These are phyloP conservation scores for Scheffersomyces illinoinensis DNA, from an alignment of 1,139 yeast genomes.

Conservation along the genomic window DNA sequence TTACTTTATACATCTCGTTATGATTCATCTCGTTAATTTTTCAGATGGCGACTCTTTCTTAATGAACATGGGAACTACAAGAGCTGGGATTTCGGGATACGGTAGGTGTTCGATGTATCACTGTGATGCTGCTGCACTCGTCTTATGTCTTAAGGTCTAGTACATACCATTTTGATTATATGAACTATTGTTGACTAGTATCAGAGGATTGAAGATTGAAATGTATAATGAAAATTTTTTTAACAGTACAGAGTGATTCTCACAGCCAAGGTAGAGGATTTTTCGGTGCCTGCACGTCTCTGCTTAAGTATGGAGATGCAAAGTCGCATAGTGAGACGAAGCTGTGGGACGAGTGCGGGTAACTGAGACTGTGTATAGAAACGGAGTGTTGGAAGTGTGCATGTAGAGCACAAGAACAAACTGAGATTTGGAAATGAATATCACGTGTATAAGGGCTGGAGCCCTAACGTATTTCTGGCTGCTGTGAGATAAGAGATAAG, in stretches of 20 bases:
- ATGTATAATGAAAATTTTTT: conserved; percentile 15
- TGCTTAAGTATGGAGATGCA: neutral
- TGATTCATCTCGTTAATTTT: neutral
- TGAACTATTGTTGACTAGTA: conserved; percentile 17
- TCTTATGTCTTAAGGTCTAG: neutral
- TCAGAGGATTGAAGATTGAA: conserved; percentile 6
- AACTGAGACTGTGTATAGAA: neutral
- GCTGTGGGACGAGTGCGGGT: neutral
- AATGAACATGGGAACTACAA: neutral
- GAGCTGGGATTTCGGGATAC: neutral
- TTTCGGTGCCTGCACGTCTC: neutral
- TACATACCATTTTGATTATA: conserved; percentile 26
- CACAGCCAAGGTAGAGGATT: neutral
- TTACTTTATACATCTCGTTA: neutral
- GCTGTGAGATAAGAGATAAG: neutral
- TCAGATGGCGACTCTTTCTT: neutral
- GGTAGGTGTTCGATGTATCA: neutral
- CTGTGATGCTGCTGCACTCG: neutral
- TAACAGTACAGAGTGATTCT: conserved; percentile 2
- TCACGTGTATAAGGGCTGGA: conserved; percentile 9
- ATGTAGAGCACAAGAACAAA: neutral
- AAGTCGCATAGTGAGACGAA: neutral
- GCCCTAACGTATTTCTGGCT: conserved; percentile 5
- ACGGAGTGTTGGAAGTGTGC: neutral
- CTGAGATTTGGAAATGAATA: neutral